These are phyloP conservation scores for Talaromyces sp. DNA, from an alignment of 2,329 filamentous ascomycete genomes.

Conservation along the genomic window DNA sequence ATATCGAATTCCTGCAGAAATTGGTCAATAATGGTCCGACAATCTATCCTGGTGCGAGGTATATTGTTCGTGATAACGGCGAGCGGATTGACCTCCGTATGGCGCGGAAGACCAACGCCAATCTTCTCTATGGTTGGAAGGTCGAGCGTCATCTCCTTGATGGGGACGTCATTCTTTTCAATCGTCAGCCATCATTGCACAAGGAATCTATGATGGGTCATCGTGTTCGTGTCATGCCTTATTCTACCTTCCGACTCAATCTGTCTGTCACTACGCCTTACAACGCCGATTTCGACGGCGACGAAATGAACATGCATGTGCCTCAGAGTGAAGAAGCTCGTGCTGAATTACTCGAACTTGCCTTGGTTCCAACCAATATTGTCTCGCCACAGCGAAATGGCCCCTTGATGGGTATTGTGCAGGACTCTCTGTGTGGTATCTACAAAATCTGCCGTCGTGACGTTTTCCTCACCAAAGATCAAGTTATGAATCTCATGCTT, in stretches of 20 bases:
- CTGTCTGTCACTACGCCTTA: slow-evolving; percentile 97
- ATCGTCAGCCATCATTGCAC: slow-evolving; percentile 96
- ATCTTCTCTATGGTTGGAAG: slow-evolving; percentile 92
- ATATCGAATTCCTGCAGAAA: slow-evolving; percentile 85
- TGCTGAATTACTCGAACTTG: slow-evolving; percentile 89
- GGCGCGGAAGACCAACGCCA: slow-evolving; percentile 71
- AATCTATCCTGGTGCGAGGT: slow-evolving; percentile 92
- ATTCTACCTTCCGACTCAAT: slow-evolving; percentile 97
- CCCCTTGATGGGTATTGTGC: slow-evolving; percentile 98
- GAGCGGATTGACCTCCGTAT: slow-evolving; percentile 93
- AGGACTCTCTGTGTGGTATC: slow-evolving; percentile 91
- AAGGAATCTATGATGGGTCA: slow-evolving; percentile 99
- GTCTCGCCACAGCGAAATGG: slow-evolving; percentile 96
- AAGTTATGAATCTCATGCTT: slow-evolving; percentile 94
- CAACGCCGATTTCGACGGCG: slow-evolving; percentile 99
- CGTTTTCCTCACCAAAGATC: slow-evolving; percentile 81
- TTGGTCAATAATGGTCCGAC: slow-evolving; percentile 92
- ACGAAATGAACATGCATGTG: slow-evolving; percentile 99
- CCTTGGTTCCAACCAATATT: slow-evolving; percentile 97
- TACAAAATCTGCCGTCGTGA: slow-evolving; percentile 97
- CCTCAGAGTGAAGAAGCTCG: slow-evolving; percentile 96
- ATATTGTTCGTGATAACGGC: slow-evolving; percentile 90
- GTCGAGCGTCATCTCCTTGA: slow-evolving; percentile 96
- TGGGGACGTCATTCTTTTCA: slow-evolving; percentile 98
- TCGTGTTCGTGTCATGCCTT: slow-evolving; percentile 95